phyloP scores from a whole-genome alignment of 371 early-diverging fungal genomes.

The Basidiobolus meristosporus region DNA sequence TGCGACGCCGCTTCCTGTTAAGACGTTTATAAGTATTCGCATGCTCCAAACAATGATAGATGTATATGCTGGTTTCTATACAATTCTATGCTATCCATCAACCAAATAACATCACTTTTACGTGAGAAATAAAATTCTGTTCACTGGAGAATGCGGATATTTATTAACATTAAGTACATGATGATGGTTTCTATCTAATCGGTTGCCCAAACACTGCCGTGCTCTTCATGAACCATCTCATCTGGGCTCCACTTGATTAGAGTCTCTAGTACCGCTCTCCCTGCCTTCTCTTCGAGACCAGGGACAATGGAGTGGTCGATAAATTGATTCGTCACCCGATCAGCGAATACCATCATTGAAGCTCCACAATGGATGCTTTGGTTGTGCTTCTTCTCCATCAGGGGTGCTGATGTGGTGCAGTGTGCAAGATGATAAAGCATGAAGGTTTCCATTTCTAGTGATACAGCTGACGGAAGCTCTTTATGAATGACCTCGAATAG shows the following conservation, averaged over 20 bases:
- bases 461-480: slow-evolving; percentile 28
- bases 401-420: slow-evolving; percentile 6
- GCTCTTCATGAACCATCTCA: too few relatives aligned
- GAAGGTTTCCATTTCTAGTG: slow-evolving; percentile 85
- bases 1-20: too few relatives aligned
- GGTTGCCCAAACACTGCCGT: too few relatives aligned
- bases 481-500: slow-evolving; percentile 26
- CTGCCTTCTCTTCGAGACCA: slow-evolving; percentile 33
- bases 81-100: too few relatives aligned
- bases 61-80: too few relatives aligned
- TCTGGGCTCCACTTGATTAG: slow-evolving; percentile 8
- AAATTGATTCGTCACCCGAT: slow-evolving; percentile 47
- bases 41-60: too few relatives aligned
- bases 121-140: too few relatives aligned
- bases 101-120: too few relatives aligned
- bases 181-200: too few relatives aligned
- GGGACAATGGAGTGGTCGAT: slow-evolving; percentile 44
- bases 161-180: too few relatives aligned
- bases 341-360: slow-evolving; percentile 72
- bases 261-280: slow-evolving; percentile 56
- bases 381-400: neutral
- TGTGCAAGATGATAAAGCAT: slow-evolving; percentile 68
- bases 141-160: too few relatives aligned
- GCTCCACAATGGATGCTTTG: slow-evolving; percentile 55
- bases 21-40: too few relatives aligned